phyloP scores from a whole-genome alignment of 805 yeast genomes.

The Zygotorulaspora danielsina region DNA sequence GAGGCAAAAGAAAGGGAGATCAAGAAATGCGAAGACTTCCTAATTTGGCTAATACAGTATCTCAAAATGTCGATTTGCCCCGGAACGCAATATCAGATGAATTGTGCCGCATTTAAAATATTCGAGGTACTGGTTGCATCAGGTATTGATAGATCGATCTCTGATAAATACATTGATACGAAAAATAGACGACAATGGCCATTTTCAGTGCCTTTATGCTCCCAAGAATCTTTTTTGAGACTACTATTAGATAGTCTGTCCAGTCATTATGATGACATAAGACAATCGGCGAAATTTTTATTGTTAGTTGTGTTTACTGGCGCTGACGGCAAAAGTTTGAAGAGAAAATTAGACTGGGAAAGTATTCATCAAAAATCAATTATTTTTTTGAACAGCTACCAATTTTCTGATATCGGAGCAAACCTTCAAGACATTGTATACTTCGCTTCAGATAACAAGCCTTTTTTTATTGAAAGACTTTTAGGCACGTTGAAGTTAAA shows the following conservation, averaged over 20 bases:
- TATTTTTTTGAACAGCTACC: slow-evolving; percentile 42
- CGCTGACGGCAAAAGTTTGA: slow-evolving; percentile 2
- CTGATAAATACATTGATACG: slow-evolving; percentile 36
- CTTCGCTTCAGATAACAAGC: slow-evolving; percentile 32
- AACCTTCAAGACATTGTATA: slow-evolving; percentile 53
- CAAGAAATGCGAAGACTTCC: slow-evolving; percentile 37
- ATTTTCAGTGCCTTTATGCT: slow-evolving; percentile 43
- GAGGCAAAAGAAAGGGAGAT: slow-evolving; percentile 31
- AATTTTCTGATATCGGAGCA: slow-evolving; percentile 79
- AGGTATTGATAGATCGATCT: slow-evolving; percentile 51
- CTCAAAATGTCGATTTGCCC: slow-evolving; percentile 45
- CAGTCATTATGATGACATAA: slow-evolving; percentile 74
- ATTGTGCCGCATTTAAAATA: slow-evolving; percentile 47
- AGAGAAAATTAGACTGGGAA: slow-evolving; percentile 7
- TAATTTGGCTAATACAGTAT: slow-evolving; percentile 38
- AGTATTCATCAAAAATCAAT: slow-evolving; percentile 27
- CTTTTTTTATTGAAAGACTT: slow-evolving; percentile 33
- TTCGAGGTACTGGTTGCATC: slow-evolving; percentile 45
- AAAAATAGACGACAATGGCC: slow-evolving; percentile 48
- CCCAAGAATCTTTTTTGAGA: slow-evolving; percentile 38
- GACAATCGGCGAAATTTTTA: slow-evolving; percentile 47
- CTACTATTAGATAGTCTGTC: slow-evolving; percentile 57
- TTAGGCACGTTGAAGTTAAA: slow-evolving; percentile 35
- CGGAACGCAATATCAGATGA: slow-evolving; percentile 53
- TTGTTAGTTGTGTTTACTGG: slow-evolving; percentile 38